Base-by-base conservation (phyloP, 108 stramenopile genomes). In the Epipyxis sp. region DNA sequence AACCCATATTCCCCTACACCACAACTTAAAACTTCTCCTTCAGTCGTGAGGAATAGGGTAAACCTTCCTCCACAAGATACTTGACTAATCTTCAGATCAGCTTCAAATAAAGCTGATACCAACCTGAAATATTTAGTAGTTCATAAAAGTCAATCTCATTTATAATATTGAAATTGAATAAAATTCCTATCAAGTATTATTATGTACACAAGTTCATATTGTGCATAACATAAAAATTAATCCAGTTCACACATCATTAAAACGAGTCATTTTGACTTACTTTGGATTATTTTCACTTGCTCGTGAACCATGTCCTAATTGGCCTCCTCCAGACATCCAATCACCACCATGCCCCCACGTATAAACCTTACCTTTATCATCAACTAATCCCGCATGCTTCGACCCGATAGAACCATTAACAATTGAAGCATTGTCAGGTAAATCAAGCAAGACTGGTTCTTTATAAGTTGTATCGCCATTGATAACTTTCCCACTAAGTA, bases 11-110 rank as follows among this genome's bases (percentile, higher is more conserved):
- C 84, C 25, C 85, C 86, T 20, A 45, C 30, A 30, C 87, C 87
- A 77, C 80, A 81, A 46, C 81, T 81, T 80, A 80, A 86, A 10
- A 87, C 77, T 54, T 87, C 87, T 41, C 84, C 84, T 45, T 86
- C 82, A n/a, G 27, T 43, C 0, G 80, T 58, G 16, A 85, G 71
- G 40, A 84, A 74, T 42, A 77, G 79, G 1, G 82, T 80, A 85
- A 86, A 86, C 42, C 68, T 65, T 27, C 46, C 61, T 35, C 86
- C 87, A 0, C 80, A 80, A 30, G 54, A 0, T 27, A 83, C 34
- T 35, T 81, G 65, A 1, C 42, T 29, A 30, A 87, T 77, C 57
- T 81, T 77, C 1, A 72, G 79, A 30, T 40, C 84, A 29, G 45
- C 81, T 3, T 76, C 42, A 40, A 58, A 79, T 0, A 84, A 42